phyloP scores from a whole-genome alignment of 2,329 filamentous ascomycete genomes.

The Xylogone sp. region DNA sequence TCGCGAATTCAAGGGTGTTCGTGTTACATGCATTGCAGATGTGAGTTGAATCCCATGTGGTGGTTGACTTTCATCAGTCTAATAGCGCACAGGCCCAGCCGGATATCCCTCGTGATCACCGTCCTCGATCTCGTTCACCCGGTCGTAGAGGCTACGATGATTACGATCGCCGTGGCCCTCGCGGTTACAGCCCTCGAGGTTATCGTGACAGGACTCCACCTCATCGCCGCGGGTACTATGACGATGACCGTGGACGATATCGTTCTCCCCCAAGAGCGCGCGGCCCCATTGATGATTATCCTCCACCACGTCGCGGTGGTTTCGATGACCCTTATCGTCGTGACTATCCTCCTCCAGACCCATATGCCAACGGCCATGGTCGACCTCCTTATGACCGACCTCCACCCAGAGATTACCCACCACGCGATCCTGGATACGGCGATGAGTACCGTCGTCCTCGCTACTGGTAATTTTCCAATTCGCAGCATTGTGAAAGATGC shows the following conservation, averaged over 20 bases:
- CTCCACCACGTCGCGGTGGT: conserved; percentile 58
- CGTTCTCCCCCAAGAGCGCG: conserved; percentile 74
- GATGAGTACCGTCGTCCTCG: conserved; percentile 27
- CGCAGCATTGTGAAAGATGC: not conserved
- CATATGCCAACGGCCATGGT: conserved; percentile 52
- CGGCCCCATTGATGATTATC: conserved; percentile 73
- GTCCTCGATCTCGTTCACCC: conserved; percentile 78
- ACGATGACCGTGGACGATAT: conserved; percentile 71
- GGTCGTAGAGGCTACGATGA: conserved; percentile 72
- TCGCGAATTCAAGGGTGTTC: conserved; percentile 86
- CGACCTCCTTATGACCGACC: conserved; percentile 47
- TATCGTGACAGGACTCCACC: conserved; percentile 86
- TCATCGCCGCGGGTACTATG: conserved; percentile 75
- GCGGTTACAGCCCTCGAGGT: conserved; percentile 83
- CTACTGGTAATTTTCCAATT: conserved; percentile 23
- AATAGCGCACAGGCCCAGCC: conserved; percentile 63
- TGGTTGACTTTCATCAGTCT: conserved; percentile 19
- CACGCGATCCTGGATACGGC: conserved; percentile 21
- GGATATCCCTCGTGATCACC: conserved; percentile 60
- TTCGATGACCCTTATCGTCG: conserved; percentile 77
- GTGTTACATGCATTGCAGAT: conserved; percentile 82
- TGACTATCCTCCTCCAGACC: conserved; percentile 59
- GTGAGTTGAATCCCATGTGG: conserved; percentile 50
- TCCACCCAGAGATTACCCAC: conserved; percentile 29
- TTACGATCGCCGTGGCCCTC: conserved; percentile 78